Base-by-base conservation (phyloP, 495 filamentous ascomycete species). In the Xylaria acuta region DNA sequence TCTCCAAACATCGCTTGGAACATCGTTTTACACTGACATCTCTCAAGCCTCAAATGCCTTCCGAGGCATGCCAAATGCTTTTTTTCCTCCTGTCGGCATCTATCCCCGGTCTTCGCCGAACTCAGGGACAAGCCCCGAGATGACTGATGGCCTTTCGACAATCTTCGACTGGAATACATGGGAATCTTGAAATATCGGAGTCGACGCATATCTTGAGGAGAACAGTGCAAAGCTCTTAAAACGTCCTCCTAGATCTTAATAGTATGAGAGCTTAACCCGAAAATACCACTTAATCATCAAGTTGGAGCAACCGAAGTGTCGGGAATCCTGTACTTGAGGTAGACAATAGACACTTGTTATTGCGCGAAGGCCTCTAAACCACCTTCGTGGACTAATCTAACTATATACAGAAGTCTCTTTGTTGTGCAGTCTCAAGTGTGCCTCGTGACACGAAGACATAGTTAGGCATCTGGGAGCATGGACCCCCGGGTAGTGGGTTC, bases 91-190 rank as follows among this genome's bases (percentile, higher is more conserved):
- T 5, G 25, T 16, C 12, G 51, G 51, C 8, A 16, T 22, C 22
- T 54, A 54, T 54, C 51, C 16, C 30, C 51, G 25, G 25, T 16
- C 51, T 1, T 4, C 51, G 12, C 22, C 12, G 51, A 27, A 54
- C 51, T 14, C 11, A 1, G 51, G 51, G 3, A 54, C 51, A 27
- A 22, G 51, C 9, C 51, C 51, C 51, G 51, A 27, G 3, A 27
- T 54, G 25, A 22, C 25, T 16, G 51, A 27, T 27, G 25, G 51
- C 3, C 8, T 54, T 25, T 25, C 51, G 11, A 30, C 51, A 16
- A 27, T 54, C 25, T 54, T 54, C 25, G 51, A 54, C 51, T 54
- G 51, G 51, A 54, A 54, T 30, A 54, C 51, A 25, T 54, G 51
- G 51, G 51, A 54, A 22, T 54, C 51, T 54, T 54, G 2, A 54